Percentiles rank a stretch among this genome's conserved stretches.
Evolutionary conservation across 2,329 filamentous ascomycete species (phyloP).

Genomic region (Parastagonospora avenae): DNA sequence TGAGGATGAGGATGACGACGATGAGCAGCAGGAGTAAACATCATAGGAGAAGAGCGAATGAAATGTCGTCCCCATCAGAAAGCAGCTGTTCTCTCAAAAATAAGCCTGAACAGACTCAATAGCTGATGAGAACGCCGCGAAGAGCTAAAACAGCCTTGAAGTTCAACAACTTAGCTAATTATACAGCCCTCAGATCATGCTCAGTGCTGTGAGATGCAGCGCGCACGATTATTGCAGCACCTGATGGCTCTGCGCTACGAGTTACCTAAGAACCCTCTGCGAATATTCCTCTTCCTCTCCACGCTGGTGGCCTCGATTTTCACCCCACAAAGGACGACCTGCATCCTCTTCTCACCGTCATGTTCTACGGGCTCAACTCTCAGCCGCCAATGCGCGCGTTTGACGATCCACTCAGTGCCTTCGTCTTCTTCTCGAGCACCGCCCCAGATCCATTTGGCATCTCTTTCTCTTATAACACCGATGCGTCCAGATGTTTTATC

Average conservation of each 20-base stretch:
- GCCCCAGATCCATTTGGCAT: slow-evolving; percentile 23
- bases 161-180: too few species aligned
- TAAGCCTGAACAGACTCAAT: too few species aligned
- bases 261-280: slow-evolving; percentile 64
- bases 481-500: slow-evolving; percentile 18
- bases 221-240: too few species aligned
- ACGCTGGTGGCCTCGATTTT: slow-evolving; percentile 74
- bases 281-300: slow-evolving; percentile 69
- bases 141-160: too few species aligned
- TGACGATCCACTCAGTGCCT: slow-evolving; percentile 44
- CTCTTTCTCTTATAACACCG: slow-evolving; percentile 16
- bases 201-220: too few species aligned
- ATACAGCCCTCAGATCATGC: too few species aligned
- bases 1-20: too few species aligned
- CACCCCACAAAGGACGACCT: slow-evolving; percentile 76
- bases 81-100: too few species aligned
- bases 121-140: too few species aligned
- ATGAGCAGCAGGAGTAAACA: too few species aligned
- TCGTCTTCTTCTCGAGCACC: slow-evolving; percentile 16
- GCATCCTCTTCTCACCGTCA: slow-evolving; percentile 57
- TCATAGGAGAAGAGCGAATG: too few species aligned
- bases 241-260: neutral
- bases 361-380: slow-evolving; percentile 60
- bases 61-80: too few species aligned
- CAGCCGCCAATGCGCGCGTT: slow-evolving; percentile 48